Conservation (phyloP, 2,329 filamentous ascomycete species). For the Trichoderma atrobrunneum region DNA sequence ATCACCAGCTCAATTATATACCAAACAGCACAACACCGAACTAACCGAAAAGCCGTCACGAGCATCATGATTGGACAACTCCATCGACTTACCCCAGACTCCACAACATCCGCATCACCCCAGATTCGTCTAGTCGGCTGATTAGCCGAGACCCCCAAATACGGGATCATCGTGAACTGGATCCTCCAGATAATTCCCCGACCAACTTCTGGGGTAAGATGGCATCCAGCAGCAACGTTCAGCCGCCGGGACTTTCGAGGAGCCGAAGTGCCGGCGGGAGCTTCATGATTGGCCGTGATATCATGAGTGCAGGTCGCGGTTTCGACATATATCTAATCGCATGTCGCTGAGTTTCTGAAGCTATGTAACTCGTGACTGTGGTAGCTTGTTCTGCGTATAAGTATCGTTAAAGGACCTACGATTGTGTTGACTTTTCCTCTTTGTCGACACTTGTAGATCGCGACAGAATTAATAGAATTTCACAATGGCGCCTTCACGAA, state of each 20-base stretch:
- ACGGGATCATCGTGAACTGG: not conserved
- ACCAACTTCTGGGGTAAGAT: not conserved
- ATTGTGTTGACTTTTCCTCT: not conserved
- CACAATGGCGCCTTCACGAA: slow-evolving; percentile 17
- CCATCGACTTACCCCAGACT: not conserved
- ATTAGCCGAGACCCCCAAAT: not conserved
- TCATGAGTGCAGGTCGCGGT: not conserved
- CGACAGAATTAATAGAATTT: not conserved
- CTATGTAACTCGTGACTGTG: not conserved
- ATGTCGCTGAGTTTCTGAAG: not conserved
- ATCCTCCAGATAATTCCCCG: not conserved
- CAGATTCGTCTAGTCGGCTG: not conserved
- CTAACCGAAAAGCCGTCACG: slow-evolving; percentile 12
- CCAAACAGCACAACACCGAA: not conserved
- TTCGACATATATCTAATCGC: not conserved
- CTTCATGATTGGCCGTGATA: not conserved
- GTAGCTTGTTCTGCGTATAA: not conserved
- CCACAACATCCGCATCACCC: not conserved
- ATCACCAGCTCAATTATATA: slow-evolving; percentile 8
- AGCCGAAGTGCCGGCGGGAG: slow-evolving; percentile 10
- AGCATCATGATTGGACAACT: slow-evolving; percentile 1
- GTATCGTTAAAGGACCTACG: not conserved
- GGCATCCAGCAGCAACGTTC: not conserved
- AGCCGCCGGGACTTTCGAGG: not conserved
- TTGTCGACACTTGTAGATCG: not conserved